phyloP scores from a whole-genome alignment of 768 basidiomycete genomes.

The Rhizopogon rudus region DNA sequence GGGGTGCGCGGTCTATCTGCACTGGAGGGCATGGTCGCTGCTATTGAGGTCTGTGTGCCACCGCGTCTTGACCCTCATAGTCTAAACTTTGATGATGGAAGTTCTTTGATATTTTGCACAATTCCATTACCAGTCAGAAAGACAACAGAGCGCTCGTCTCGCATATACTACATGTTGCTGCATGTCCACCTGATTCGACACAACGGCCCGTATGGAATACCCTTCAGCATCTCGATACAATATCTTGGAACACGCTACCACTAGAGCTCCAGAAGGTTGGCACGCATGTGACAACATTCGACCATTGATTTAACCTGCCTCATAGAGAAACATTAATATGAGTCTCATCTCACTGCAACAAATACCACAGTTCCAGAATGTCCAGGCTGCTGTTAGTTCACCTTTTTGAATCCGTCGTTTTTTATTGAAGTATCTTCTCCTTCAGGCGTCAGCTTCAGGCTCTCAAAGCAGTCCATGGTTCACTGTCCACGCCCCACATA shows the following conservation, averaged over 20 bases:
- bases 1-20: slow-evolving; percentile 56
- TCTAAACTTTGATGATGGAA: slow-evolving; percentile 35
- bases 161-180: slow-evolving; percentile 61
- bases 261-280: slow-evolving; percentile 57
- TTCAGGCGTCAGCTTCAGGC: slow-evolving; percentile 30
- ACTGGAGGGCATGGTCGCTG: slow-evolving; percentile 66
- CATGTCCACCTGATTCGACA: slow-evolving; percentile 49
- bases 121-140: slow-evolving; percentile 15
- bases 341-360: slow-evolving; percentile 45
- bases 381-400: slow-evolving; percentile 44
- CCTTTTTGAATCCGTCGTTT: neutral
- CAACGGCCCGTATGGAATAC: slow-evolving; percentile 53
- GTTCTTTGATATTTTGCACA: slow-evolving; percentile 34
- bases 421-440: neutral
- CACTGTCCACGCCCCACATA: slow-evolving; percentile 39
- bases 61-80: neutral
- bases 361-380: slow-evolving; percentile 43
- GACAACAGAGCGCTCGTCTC: slow-evolving; percentile 23
- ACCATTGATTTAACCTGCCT: neutral
- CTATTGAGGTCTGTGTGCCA: slow-evolving; percentile 51
- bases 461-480: slow-evolving; percentile 51
- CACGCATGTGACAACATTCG: neutral
- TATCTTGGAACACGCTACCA: slow-evolving; percentile 59
- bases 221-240: slow-evolving; percentile 38
- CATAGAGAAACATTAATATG: slow-evolving; percentile 55